Percentiles rank a stretch among this genome's conserved stretches.
phyloP scores from a whole-genome alignment of 805 yeast species.

The Starmerella sirachaensis region DNA sequence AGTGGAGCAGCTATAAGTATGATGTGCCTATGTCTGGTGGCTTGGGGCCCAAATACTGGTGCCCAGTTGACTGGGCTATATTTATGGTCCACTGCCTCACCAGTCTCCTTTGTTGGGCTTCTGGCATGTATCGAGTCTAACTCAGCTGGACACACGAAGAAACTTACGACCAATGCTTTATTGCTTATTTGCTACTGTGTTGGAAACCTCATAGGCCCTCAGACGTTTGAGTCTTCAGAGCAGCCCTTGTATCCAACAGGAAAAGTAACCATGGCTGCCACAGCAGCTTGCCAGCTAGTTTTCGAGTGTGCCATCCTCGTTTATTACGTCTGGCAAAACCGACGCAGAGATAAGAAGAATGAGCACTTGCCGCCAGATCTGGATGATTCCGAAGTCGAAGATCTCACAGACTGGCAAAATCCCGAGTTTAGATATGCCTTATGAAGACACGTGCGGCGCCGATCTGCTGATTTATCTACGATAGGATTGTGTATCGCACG shows the following conservation, averaged over 20 bases:
- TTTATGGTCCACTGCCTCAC: conserved; percentile 9
- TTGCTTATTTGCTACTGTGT: conserved; percentile 40
- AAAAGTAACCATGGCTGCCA: conserved; percentile 46
- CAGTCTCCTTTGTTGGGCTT: conserved; percentile 12
- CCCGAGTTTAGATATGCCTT: conserved; percentile 40
- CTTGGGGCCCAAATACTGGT: conserved; percentile 20
- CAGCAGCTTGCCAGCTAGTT: conserved; percentile 25
- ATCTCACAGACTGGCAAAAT: conserved; percentile 43
- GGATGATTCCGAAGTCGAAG: conserved; percentile 33
- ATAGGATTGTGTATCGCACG: too few relatives aligned
- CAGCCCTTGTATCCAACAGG: conserved; percentile 51
- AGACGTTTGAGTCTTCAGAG: conserved; percentile 45
- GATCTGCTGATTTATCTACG: too few relatives aligned
- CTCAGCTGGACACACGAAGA: conserved; percentile 48
- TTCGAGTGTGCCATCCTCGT: conserved; percentile 2
- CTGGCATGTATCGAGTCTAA: conserved; percentile 33
- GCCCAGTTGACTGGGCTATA: conserved; percentile 17
- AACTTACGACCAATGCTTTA: conserved; percentile 36
- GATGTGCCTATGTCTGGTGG: conserved; percentile 15
- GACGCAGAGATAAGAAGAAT: conserved; percentile 13
- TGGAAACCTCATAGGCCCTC: conserved; percentile 48
- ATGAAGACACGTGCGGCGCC: too few relatives aligned
- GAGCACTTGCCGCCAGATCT: conserved; percentile 10
- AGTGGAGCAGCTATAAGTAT: conserved; percentile 8
- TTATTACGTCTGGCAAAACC: conserved; percentile 6